Percentiles rank a stretch among this genome's conserved stretches.
These are phyloP conservation scores for Plantago ovata DNA, from an alignment of 257 asterid species.

Conservation along the genomic window DNA sequence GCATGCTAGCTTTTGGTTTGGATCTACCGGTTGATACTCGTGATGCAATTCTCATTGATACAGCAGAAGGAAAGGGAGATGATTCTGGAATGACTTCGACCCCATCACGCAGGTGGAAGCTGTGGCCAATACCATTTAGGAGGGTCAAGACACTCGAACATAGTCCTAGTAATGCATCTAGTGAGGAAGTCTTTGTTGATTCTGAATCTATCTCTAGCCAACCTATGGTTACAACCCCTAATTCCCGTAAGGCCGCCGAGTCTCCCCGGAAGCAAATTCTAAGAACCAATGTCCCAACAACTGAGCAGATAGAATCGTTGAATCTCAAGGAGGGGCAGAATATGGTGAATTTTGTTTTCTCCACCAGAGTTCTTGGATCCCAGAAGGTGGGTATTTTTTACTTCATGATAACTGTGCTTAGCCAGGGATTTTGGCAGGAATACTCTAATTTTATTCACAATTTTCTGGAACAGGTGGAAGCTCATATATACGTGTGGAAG, in stretches of 20 bases:
- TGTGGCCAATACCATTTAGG: conserved; percentile 92
- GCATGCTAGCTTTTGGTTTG: conserved; percentile 66
- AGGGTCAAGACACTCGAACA: conserved; percentile 76
- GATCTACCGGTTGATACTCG: conserved; percentile 46
- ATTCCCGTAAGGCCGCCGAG: conserved; percentile 24
- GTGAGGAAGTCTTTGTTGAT: conserved; percentile 60
- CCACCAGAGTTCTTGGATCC: conserved; percentile 87
- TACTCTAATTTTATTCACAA: neutral
- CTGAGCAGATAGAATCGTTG: conserved; percentile 82
- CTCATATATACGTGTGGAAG: conserved; percentile 99
- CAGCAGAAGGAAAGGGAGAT: conserved; percentile 46
- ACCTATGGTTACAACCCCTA: conserved; percentile 32
- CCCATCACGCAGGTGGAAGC: conserved; percentile 83
- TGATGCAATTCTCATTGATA: conserved; percentile 53
- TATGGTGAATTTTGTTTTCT: conserved; percentile 74
- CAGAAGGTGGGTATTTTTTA: conserved; percentile 62
- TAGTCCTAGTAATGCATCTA: conserved; percentile 43
- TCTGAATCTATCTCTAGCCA: conserved; percentile 48
- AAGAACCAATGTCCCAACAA: conserved; percentile 89
- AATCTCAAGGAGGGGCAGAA: conserved; percentile 95
- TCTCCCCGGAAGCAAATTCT: conserved; percentile 81
- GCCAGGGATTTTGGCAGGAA: neutral
- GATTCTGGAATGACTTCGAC: conserved; percentile 37
- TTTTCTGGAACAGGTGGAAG: conserved; percentile 72
- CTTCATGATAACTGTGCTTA: conserved; percentile 14